Base-by-base conservation (phyloP, 768 basidiomycete genomes). In the Kondoa malvinella region DNA sequence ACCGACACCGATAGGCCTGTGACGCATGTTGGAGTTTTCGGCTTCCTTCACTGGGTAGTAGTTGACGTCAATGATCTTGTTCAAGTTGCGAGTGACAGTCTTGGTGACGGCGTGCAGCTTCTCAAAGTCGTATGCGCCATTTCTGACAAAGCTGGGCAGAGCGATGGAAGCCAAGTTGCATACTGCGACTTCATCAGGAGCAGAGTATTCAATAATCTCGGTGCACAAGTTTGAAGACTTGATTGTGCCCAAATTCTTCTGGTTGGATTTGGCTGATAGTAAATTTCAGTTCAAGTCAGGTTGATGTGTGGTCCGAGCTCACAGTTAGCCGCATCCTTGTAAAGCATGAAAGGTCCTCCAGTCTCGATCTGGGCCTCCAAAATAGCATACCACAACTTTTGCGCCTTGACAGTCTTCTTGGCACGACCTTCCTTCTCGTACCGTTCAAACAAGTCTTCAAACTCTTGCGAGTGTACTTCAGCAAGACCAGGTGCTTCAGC, bases 201-300 rank as follows among this genome's bases (percentile, higher is more conserved):
- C 83, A 58, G 91, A 94, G 80, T 96, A 97, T 78, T 99, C 89
- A 77, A 99, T 88, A 77, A 99, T 97, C 77, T 97, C 95, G 2
- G 94, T 97, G 81, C 95, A 99, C 60, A 99, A 81, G 77, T 99
- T 99, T 64, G 94, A 96, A 0, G 92, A 96, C 81, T 95, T 97
- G 86, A 99, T 97, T 4, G 90, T 94, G 32, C 95, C 95, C 30
- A 99, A 82, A 79, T 99, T 95, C 80, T 91, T 85, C 78, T 99
- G 95, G 80, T 99, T 99, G 16, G 92, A 96, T 80, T 99, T 99
- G 73, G 82, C 89, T 92, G 73, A 40, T 8, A 68, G 56, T 58
- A 65, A 66, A 31, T 32, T 65, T 40, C 26, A 59, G 4, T 26
- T 72, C 25, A 64, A 14, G 34, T 27, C 70, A 57, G 26, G 21